Conservation (phyloP, 441 rosid species). For the Populus trichocarpa region DNA sequence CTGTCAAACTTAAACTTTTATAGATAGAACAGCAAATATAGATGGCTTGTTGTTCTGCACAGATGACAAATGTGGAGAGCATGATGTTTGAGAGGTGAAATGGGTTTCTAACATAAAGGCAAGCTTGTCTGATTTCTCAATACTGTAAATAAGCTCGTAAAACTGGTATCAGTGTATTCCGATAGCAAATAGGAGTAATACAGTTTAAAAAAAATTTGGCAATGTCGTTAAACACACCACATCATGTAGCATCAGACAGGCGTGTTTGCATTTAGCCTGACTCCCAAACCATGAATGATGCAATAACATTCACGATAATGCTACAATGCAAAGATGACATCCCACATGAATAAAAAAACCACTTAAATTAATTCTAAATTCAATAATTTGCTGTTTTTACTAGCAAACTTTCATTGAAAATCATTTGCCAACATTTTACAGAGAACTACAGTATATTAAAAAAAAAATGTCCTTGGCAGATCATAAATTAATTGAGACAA, state of each 20-base stretch:
- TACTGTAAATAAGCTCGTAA: no score
- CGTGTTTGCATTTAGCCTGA: not conserved
- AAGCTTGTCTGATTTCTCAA: not conserved
- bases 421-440: not conserved
- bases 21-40: not conserved
- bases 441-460: not conserved
- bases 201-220: no score
- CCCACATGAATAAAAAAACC: not conserved
- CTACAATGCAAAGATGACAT: not conserved
- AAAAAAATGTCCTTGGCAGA: not conserved
- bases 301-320: not conserved
- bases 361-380: not conserved
- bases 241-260: not conserved
- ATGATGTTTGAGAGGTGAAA: not conserved
- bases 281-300: not conserved
- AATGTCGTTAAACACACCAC: no score
- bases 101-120: not conserved
- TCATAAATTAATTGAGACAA: not conserved
- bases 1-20: not conserved
- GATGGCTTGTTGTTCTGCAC: not conserved
- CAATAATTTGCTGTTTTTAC: no score
- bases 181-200: not conserved
- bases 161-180: not conserved
- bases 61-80: not conserved
- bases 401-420: no score